Evolutionary conservation across 257 asterid species (phyloP).

Genomic region (Plantago elongata): DNA sequence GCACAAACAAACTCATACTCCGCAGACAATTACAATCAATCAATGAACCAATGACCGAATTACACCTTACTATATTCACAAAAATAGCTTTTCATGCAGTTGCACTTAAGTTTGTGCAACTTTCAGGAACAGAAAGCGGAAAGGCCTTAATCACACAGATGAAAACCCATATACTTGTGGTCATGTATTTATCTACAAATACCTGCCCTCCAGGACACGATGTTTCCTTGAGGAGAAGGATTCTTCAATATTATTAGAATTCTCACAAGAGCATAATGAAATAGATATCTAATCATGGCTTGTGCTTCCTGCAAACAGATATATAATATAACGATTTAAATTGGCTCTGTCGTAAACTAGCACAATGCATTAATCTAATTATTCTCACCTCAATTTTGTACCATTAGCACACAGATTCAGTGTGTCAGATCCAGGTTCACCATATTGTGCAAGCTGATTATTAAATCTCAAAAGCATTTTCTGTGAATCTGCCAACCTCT

Average conservation of each 20-base stretch:
- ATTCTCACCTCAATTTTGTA: conserved; percentile 33
- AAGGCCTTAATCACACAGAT: conserved; percentile 1
- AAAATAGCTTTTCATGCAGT: conserved; percentile 2
- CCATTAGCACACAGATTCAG: conserved; percentile 20
- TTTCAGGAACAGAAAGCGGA: not conserved
- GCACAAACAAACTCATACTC: not conserved
- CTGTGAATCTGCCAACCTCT: conserved; percentile 43
- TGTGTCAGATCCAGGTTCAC: conserved; percentile 27
- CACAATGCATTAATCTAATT: not conserved
- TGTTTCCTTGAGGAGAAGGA: conserved; percentile 11
- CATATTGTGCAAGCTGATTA: conserved; percentile 36
- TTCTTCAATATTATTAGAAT: not conserved
- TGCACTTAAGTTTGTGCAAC: not conserved
- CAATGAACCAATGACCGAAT: conserved; percentile 1
- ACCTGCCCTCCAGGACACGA: conserved; percentile 7
- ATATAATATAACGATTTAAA: conserved; percentile 6
- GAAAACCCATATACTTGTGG: not conserved
- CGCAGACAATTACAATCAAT: not conserved
- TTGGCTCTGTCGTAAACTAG: not conserved
- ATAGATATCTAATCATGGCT: conserved; percentile 9
- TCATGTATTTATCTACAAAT: conserved; percentile 5
- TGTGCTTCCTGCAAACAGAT: conserved; percentile 24
- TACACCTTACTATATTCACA: not conserved
- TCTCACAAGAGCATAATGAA: not conserved
- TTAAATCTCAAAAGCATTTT: conserved; percentile 40